These are phyloP conservation scores for Talaromyces islandicus DNA, from an alignment of 2,329 filamentous ascomycete species.

Conservation along the genomic window DNA sequence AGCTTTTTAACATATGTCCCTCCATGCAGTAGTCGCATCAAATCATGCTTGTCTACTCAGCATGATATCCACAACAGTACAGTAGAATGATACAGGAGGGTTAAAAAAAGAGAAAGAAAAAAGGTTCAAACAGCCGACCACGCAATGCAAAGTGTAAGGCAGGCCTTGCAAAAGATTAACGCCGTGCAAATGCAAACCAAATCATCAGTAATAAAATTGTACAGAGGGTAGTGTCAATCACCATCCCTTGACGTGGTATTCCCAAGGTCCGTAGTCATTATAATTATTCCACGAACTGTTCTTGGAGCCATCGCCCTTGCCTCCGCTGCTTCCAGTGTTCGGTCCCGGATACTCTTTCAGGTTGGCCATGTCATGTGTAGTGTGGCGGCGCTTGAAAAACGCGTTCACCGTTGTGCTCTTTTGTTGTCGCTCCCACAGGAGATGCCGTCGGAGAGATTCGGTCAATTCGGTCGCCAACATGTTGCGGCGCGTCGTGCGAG, in stretches of 20 bases:
- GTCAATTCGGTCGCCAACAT: constrained; percentile 95
- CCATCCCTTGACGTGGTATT: constrained; percentile 84
- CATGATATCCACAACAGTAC: not conserved
- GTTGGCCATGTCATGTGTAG: constrained; percentile 84
- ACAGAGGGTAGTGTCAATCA: constrained; percentile 34
- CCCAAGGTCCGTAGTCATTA: constrained; percentile 73
- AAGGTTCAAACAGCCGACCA: constrained; percentile 10
- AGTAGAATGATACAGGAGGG: not conserved
- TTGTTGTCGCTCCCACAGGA: constrained; percentile 92
- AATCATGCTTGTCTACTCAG: not conserved
- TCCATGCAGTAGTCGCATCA: not conserved
- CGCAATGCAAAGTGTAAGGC: not conserved
- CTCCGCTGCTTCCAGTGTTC: constrained; percentile 40
- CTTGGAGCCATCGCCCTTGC: constrained; percentile 40
- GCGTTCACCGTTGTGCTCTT: constrained; percentile 85
- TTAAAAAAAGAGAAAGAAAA: not conserved
- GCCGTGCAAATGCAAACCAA: constrained; percentile 3
- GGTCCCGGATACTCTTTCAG: constrained; percentile 72
- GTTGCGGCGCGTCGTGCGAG: constrained; percentile 83
- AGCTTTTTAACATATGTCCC: not conserved
- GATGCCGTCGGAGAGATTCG: constrained; percentile 81
- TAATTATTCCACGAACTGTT: constrained; percentile 79
- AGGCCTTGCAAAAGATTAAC: not conserved
- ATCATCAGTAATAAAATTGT: not conserved
- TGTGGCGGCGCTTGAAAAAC: constrained; percentile 82